Conservation (phyloP, 2,329 filamentous ascomycete genomes). For the Fusarium illudens region DNA sequence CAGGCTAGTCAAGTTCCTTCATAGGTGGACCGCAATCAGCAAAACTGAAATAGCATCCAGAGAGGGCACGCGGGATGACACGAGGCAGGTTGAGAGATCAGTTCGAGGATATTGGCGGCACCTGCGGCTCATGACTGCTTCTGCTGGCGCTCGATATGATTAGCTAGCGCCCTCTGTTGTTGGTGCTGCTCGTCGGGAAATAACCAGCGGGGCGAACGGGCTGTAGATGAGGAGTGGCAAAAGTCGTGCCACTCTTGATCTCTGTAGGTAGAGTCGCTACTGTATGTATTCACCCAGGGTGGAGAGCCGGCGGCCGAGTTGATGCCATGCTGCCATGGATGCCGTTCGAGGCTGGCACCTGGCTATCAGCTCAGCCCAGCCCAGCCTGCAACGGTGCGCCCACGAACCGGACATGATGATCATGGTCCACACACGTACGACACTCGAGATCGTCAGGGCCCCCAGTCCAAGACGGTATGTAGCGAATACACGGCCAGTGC, state of each 20-base stretch:
- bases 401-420: neutral
- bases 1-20: neutral
- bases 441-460: neutral
- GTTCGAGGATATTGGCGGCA: neutral
- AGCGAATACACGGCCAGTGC: neutral
- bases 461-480: no score
- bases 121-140: neutral
- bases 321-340: constrained; percentile 65
- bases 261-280: neutral
- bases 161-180: neutral
- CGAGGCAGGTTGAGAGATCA: neutral
- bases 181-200: constrained; percentile 4
- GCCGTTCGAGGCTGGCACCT: constrained; percentile 73
- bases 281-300: neutral
- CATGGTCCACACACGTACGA: neutral
- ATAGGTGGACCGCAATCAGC: neutral
- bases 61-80: neutral
- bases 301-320: constrained; percentile 63
- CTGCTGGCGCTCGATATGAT: neutral
- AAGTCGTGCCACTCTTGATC: neutral
- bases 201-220: neutral
- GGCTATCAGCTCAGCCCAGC: constrained; percentile 67
- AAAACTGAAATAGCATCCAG: neutral
- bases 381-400: constrained; percentile 54
- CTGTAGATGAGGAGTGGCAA: neutral